phyloP scores from a whole-genome alignment of 768 basidiomycete species.

The Rhizopogon salebrosus region DNA sequence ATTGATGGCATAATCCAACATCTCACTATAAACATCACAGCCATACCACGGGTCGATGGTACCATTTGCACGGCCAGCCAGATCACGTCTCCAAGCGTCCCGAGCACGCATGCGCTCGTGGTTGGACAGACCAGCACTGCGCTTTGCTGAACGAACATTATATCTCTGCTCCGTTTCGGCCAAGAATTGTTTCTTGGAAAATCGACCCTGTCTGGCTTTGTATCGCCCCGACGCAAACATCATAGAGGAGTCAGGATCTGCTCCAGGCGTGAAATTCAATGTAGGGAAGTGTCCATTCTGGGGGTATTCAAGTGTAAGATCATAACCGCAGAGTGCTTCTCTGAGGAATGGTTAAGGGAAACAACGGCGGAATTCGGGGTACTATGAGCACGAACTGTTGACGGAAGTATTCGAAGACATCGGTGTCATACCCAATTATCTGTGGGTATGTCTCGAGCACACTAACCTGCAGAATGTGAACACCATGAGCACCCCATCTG shows the following conservation, averaged over 20 bases:
- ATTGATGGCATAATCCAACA: slow-evolving; percentile 69
- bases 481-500: background rate
- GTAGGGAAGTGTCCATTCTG: slow-evolving; percentile 48
- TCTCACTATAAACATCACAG: slow-evolving; percentile 59
- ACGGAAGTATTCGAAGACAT: slow-evolving; percentile 63
- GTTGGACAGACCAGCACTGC: slow-evolving; percentile 16
- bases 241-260: background rate
- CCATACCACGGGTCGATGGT: slow-evolving; percentile 62
- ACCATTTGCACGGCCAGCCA: slow-evolving; percentile 44
- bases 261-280: slow-evolving; percentile 14
- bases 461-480: slow-evolving; percentile 33
- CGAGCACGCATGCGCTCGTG: slow-evolving; percentile 20
- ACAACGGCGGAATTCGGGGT: background rate
- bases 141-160: slow-evolving; percentile 14
- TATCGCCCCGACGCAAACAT: slow-evolving; percentile 9
- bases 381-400: slow-evolving; percentile 50
- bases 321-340: slow-evolving; percentile 54
- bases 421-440: slow-evolving; percentile 65
- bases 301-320: slow-evolving; percentile 67
- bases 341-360: slow-evolving; percentile 27
- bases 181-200: slow-evolving; percentile 16
- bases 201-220: slow-evolving; percentile 8
- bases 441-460: slow-evolving; percentile 72
- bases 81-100: slow-evolving; percentile 39
- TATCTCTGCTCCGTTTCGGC: slow-evolving; percentile 19